phyloP scores from a whole-genome alignment of 2,329 filamentous ascomycete genomes.

The Acrodontium crateriforme region DNA sequence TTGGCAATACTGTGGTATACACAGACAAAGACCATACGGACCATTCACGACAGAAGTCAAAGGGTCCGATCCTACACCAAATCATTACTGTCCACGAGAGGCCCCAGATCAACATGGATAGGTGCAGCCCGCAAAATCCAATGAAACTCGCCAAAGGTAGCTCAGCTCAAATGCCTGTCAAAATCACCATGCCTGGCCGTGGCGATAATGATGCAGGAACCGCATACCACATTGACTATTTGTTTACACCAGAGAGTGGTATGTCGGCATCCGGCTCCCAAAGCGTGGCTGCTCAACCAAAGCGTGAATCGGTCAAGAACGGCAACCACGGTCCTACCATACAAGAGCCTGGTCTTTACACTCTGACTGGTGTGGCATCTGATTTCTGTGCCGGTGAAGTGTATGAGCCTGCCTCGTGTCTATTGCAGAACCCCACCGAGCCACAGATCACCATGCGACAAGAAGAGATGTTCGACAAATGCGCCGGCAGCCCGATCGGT shows the following conservation, averaged over 20 bases:
- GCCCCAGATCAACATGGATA: conserved; percentile 55
- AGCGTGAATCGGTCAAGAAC: conserved; percentile 47
- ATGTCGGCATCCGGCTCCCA: conserved; percentile 59
- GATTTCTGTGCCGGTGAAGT: conserved; percentile 78
- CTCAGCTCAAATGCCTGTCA: conserved; percentile 53
- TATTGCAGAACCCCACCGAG: conserved; percentile 80
- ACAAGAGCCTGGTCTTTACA: conserved; percentile 72
- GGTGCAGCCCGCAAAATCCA: conserved; percentile 67
- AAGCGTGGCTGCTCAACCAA: conserved; percentile 42
- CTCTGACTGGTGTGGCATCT: conserved; percentile 63
- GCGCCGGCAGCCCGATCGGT: conserved; percentile 84
- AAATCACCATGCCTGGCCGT: conserved; percentile 50
- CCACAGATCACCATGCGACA: conserved; percentile 60
- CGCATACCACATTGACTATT: conserved; percentile 62
- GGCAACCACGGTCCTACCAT: conserved; percentile 53
- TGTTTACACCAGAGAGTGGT: conserved; percentile 62
- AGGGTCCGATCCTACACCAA: conserved; percentile 49
- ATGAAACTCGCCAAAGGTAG: conserved; percentile 71
- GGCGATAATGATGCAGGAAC: conserved; percentile 39
- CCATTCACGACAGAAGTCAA: conserved; percentile 22
- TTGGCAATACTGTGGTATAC: conserved; percentile 77
- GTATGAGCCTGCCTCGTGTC: conserved; percentile 83
- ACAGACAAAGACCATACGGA: conserved; percentile 55
- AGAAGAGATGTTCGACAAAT: conserved; percentile 85
- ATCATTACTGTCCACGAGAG: conserved; percentile 77